Evolutionary conservation across 208 protist genomes (phyloP).

Genomic region (Vickermania ingenoplastis): DNA sequence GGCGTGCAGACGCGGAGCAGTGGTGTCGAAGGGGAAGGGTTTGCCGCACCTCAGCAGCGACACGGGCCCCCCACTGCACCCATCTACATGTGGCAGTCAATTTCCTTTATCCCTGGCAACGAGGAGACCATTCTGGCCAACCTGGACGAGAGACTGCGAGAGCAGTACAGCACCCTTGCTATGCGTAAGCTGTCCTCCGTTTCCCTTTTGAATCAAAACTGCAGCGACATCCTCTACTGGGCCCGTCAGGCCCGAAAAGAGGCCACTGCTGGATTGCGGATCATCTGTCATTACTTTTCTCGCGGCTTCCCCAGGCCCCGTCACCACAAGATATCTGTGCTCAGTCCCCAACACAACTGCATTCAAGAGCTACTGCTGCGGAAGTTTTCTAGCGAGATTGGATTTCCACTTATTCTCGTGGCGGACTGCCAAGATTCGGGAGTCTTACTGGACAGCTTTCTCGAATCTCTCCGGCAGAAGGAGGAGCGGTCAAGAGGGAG

Average conservation of each 20-base stretch:
- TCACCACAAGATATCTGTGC: conserved; percentile 36
- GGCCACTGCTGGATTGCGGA: conserved; percentile 40
- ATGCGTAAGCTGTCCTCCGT: conserved; percentile 38
- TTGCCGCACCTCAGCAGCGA: background rate
- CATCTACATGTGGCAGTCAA: conserved; percentile 69
- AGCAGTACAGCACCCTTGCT: conserved; percentile 67
- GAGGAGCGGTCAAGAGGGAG: conserved; percentile 14
- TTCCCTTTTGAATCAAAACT: conserved; percentile 40
- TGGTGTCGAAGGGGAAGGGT: background rate
- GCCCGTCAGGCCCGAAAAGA: conserved; percentile 55
- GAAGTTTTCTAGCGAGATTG: conserved; percentile 41
- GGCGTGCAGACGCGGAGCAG: background rate
- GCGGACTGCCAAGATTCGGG: conserved; percentile 75
- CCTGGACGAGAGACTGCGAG: conserved; percentile 45
- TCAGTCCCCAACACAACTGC: conserved; percentile 19
- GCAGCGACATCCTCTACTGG: conserved; percentile 41
- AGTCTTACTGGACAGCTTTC: conserved; percentile 48
- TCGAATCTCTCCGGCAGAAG: conserved; percentile 38
- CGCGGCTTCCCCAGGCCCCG: conserved; percentile 52
- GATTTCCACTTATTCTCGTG: conserved; percentile 73
- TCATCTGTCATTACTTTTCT: conserved; percentile 78
- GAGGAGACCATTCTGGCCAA: conserved; percentile 31
- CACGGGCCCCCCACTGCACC: conserved; percentile 9
- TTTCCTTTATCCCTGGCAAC: conserved; percentile 51
- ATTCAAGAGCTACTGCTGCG: conserved; percentile 33